Evolutionary conservation across 768 basidiomycete species (phyloP), one percentile per base, ranked within the genome.

Genomic region (Dacryopinax spathularia): DNA sequence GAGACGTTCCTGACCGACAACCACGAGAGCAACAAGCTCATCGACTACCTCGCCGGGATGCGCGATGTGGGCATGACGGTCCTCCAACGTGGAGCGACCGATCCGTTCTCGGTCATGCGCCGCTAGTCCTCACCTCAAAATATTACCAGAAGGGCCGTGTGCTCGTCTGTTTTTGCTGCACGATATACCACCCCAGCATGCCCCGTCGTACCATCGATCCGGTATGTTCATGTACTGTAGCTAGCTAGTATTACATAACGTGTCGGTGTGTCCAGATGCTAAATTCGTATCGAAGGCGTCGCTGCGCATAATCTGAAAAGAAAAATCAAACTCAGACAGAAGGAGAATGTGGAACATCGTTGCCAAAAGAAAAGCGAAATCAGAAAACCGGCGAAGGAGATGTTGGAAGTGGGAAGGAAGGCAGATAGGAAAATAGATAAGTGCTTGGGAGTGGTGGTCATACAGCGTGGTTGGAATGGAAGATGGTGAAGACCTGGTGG

Each of bases 31-130:
- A 77, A 82, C 37, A 75, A 81, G 64, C 72, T 96, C 43, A 80
- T 78, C 7, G 86, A 86, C 64, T 95, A 96, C 71, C 74, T 96
- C 34, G 80, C 79, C 0, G 83, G 83, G 6, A 84, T 97, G 18
- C 76, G 87, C 56, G 81, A 82, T 66, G 88, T 87, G 1, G 78
- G 88, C 22, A 70, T 96, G 68, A 84, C 80, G 16, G 84, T 85
- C 1, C 66, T 95, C 69, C 86, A 89, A 70, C 75, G 77, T 25
- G 88, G 88, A 9, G 87, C 88, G 1, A 87, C 87, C 1, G 88
- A 89, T 77, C 85, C 88, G 10, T 88, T 89, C 71, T 77, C 81
- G 68, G 73, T 81, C 33, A 48, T 78, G 15, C 48, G 20, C 31
- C 48, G 29, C 13, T 56, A 20, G 31, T 22, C 48, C 10, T 3